phyloP scores from a whole-genome alignment of 2,329 filamentous ascomycete genomes.

The Dryadomyces quercus-mongolicae region DNA sequence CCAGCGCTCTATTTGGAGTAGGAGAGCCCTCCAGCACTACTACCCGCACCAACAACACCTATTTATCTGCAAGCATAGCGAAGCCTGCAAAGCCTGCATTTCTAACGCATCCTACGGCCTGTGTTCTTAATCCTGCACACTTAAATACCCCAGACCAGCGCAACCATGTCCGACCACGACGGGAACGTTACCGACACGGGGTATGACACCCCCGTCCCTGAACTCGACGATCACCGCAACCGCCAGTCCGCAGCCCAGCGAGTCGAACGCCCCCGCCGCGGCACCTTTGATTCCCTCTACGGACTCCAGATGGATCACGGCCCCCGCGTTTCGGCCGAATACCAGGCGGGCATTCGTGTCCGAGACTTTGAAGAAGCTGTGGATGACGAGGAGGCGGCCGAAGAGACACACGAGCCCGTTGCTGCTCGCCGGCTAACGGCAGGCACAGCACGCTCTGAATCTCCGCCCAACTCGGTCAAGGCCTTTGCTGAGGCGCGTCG shows the following conservation, averaged over 20 bases:
- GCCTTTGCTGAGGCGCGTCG: conserved; percentile 88
- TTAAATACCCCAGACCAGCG: conserved; percentile 10
- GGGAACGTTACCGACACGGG: conserved; percentile 47
- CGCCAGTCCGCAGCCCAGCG: conserved; percentile 50
- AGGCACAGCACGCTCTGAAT: conserved; percentile 54
- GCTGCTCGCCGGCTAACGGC: conserved; percentile 44
- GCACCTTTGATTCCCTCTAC: conserved; percentile 62
- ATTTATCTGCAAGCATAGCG: not conserved
- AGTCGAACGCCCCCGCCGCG: conserved; percentile 49
- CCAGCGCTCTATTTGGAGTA: conserved; percentile 11
- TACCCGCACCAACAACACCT: not conserved
- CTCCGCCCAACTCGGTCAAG: conserved; percentile 93
- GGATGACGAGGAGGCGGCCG: conserved; percentile 57
- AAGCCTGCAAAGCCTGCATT: no score
- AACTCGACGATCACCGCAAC: conserved; percentile 78
- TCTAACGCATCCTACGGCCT: no score
- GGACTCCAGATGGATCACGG: conserved; percentile 21
- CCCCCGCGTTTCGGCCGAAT: not conserved
- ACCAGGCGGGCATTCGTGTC: conserved; percentile 33
- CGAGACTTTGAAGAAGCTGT: conserved; percentile 84
- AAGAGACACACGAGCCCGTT: conserved; percentile 27
- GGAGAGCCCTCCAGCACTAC: not conserved
- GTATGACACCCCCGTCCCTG: conserved; percentile 63
- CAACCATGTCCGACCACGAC: conserved; percentile 56
- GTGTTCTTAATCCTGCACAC: not conserved